Evolutionary conservation across 2,329 filamentous ascomycete genomes (phyloP), one percentile per base, ranked within the genome.

Genomic region (Emmonsiellopsis sp.): DNA sequence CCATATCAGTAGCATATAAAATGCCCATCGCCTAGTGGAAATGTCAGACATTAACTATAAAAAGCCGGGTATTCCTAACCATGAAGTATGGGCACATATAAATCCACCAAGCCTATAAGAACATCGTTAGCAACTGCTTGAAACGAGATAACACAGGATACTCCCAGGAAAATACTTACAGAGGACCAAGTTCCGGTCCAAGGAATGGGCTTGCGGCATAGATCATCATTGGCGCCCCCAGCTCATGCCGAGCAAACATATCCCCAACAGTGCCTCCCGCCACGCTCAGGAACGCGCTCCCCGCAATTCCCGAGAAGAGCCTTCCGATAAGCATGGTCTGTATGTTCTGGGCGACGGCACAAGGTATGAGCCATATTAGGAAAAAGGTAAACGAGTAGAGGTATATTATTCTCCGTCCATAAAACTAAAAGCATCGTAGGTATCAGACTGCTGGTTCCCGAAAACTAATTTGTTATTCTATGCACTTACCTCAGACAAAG

Each of bases 1-100:
- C 89, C 89, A 95, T 50, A 95, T 94, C 50, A 95, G 71, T 55
- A 95, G 75, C 3, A 90, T 78, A 65, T 91, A 95, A 69, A 93
- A 91, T 0, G 85, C 87, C 87, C 87, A 93, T 51, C 87, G 76
- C 85, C 71, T 73, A 46, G 6, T 13, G 32, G 48, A 32, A 48
- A 50, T 56, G 15, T 46, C n/a, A 32, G 10, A 32, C 6, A 31
- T 52, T 7, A 42, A 45, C 20, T 42, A 48, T 8, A 35, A 32
- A 9, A 41, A n/a, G 7, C 37, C n/a, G 16, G 7, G 30, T 48
- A 30, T 26, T 59, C 63, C 63, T 64, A 74, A 74, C 79, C 89
- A 95, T 53, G 75, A 73, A 3, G 78, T 79, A 61, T 85, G 82
- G 61, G 85, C 81, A 67, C 92, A 92, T 67, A 95, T 89, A 67